Evolutionary conservation across 768 basidiomycete species (phyloP).

Genomic region (Tephrocybe rancida): DNA sequence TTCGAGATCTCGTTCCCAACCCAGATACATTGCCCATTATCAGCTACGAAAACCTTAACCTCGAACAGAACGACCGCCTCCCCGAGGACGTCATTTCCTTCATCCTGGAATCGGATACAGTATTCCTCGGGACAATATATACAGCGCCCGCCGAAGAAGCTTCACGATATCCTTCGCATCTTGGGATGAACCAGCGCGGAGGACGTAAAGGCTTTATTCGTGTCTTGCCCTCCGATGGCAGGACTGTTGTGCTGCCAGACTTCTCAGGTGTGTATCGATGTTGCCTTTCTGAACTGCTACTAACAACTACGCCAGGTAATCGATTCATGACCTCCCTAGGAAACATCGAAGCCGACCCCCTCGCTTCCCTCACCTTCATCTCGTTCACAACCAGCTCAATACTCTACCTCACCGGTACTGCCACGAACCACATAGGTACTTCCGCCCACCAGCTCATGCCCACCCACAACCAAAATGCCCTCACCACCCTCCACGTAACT

Average conservation of each 20-base stretch:
- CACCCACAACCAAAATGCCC: conserved; percentile 38
- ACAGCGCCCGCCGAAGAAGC: no score
- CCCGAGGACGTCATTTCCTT: no score
- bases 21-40: conserved; percentile 37
- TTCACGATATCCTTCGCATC: no score
- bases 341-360: conserved; percentile 60
- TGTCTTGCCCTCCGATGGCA: conserved; percentile 54
- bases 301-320: conserved; percentile 43
- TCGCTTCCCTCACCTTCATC: no score
- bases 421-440: no score
- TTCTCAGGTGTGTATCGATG: conserved; percentile 48
- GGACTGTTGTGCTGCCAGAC: conserved; percentile 61
- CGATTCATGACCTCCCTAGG: conserved; percentile 65
- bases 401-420: conserved; percentile 64
- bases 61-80: conserved; percentile 41
- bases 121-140: conserved; percentile 43
- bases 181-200: no score
- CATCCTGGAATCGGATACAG: no score
- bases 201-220: conserved; percentile 63
- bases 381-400: conserved; percentile 54
- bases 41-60: conserved; percentile 29
- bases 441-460: conserved; percentile 59
- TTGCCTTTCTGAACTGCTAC: background rate
- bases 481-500: conserved; percentile 48
- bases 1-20: conserved; percentile 47